Base-by-base conservation (phyloP, 257 asterid genomes). In the Plantago elongata region DNA sequence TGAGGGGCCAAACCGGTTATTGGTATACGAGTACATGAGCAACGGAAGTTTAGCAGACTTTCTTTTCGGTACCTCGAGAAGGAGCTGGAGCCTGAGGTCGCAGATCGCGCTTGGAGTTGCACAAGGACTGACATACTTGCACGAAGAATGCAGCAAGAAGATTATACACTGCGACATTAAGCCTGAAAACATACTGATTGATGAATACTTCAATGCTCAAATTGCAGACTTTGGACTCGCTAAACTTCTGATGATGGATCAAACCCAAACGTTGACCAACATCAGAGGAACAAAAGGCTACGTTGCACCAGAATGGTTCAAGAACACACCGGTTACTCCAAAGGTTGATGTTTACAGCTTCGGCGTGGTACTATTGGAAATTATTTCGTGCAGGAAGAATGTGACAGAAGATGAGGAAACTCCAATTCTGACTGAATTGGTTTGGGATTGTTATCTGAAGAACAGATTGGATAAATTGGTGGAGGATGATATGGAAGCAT, bases 301-400 rank as follows among this genome's bases (percentile, higher is more conserved):
- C 60, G 62, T 71, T 17, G 75, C 80, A 2, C 80, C 80, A 0
- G 79, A 73, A 30, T 48, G 75, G 89, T 75, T 74, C 18, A 68
- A 82, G 54, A 75, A 77, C 48, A 72, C 68, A 6, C 66, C 68
- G 4, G 40, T 82, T 15, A 79, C 76, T 0, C 70, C 54, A 10
- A 82, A 72, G 61, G 85, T 66, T 1, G 88, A 79, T 51, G 86
- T 77, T 1, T 83, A 79, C 37, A 83, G 84, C 72, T 83, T 80
- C 10, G 86, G 86, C 0, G 81, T 69, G 38, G 37, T 83, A 69
- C 70, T 83, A 13, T 57, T 80, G 3, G 87, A 80, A 42, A 71
- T 72, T 13, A 60, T 83, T 17, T 71, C 71, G 12, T 78, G 90
- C 48, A 64, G 44, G 62, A 73, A 52, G 15, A 66, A 68, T 29